Evolutionary conservation across 345 rosid species (phyloP), one percentile per base, ranked within the genome.

Genomic region (Rhodamnia argentea): DNA sequence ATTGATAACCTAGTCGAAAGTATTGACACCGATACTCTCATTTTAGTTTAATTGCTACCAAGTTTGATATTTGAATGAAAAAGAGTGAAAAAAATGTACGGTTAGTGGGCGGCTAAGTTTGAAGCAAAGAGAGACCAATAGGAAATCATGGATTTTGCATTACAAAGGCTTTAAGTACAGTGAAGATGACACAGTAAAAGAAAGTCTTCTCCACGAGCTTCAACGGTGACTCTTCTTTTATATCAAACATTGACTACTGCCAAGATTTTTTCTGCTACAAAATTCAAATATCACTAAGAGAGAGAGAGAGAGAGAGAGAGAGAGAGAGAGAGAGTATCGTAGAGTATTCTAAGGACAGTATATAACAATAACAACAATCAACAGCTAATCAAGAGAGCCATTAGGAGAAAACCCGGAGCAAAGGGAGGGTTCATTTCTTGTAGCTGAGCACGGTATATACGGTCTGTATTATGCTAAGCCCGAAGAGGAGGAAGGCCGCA

Each of bases 401-500:
- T 6, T 22, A 22, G 52, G 58, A 55, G 58, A 7, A 55, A 22
- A 55, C 22, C 20, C 26, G 18, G 55, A 14, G 40, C 40, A 58
- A 58, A 24, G 62, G n/a, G 1, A 44, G 29, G 44, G 37, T 15
- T 26, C 60, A n/a, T 42, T 10, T 51, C 2, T 85, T 24, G 88
- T 88, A 89, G 87, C 42, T 84, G 22, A 86, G 50, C 15, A 90
- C 47, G 3, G 93, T 75, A 26, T 87, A 93, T 24, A 90, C 12
- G 4, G 92, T 89, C 84, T 88, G 89, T 15, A 23, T 85, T 47
- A 88, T 88, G 9, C 92, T 87, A 84, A 93, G 89, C 29, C 90
- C 91, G 51, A 92, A 92, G 26, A 92, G 90, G 82, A 92, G 88
- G 85, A 90, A 0, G 3, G 88, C 92, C 14, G 89, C 90, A 5